phyloP scores from a whole-genome alignment of 2,329 filamentous ascomycete species.

The Phoma sp. region DNA sequence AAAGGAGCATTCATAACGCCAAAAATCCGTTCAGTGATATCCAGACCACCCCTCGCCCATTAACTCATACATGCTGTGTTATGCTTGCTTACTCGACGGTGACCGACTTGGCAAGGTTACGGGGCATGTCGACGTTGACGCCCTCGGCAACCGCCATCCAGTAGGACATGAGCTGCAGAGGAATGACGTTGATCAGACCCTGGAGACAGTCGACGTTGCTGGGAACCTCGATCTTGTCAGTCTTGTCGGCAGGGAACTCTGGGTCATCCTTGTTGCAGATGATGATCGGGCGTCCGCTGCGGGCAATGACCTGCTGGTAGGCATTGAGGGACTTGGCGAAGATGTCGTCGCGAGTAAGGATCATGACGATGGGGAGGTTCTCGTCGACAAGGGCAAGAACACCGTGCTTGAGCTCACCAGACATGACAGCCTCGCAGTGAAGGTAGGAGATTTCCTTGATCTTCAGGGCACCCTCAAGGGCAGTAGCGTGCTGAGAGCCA shows the following conservation, averaged over 20 bases:
- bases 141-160: slow-evolving; percentile 97
- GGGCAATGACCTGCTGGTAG: slow-evolving; percentile 98
- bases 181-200: slow-evolving; percentile 96
- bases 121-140: slow-evolving; percentile 96
- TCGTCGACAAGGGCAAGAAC: slow-evolving; percentile 96
- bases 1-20: slow-evolving; percentile 33
- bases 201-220: slow-evolving; percentile 94
- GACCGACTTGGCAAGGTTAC: slow-evolving; percentile 98
- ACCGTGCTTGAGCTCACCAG: slow-evolving; percentile 98
- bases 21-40: slow-evolving; percentile 31
- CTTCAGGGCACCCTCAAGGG: slow-evolving; percentile 94
- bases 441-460: slow-evolving; percentile 99
- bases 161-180: slow-evolving; percentile 97
- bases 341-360: slow-evolving; percentile 91
- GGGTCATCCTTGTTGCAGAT: slow-evolving; percentile 92
- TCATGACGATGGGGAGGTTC: slow-evolving; percentile 99
- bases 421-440: slow-evolving; percentile 99
- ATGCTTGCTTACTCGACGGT: slow-evolving; percentile 81
- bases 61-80: slow-evolving; percentile 15
- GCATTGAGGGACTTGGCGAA: slow-evolving; percentile 99
- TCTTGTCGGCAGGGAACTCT: slow-evolving; percentile 87
- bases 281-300: slow-evolving; percentile 93
- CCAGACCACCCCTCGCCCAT: slow-evolving; percentile 26
- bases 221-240: slow-evolving; percentile 97
- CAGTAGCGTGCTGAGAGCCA: slow-evolving; percentile 95